Evolutionary conservation across 768 basidiomycete species (phyloP).

Genomic region (Serendipita vermifera): DNA sequence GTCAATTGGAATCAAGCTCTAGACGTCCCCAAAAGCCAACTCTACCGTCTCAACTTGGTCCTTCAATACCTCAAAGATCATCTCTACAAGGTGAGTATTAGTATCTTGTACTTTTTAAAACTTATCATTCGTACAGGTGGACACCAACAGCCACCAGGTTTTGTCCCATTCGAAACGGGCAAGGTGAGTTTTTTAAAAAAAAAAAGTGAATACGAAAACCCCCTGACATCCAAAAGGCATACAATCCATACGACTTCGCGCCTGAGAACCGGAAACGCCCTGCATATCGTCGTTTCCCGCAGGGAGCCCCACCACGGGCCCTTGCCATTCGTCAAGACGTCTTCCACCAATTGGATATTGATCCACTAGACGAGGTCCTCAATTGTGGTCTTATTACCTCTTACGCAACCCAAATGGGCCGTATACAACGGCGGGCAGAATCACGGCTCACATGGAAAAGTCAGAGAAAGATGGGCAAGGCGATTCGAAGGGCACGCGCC

Average conservation of each 20-base stretch:
- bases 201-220: neutral
- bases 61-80: no score
- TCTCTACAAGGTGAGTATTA: no score
- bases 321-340: slow-evolving; percentile 34
- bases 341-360: slow-evolving; percentile 57
- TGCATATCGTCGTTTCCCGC: neutral
- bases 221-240: neutral
- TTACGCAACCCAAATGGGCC: slow-evolving; percentile 65
- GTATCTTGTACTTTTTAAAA: no score
- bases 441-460: slow-evolving; percentile 66
- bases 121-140: no score
- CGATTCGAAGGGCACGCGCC: slow-evolving; percentile 77
- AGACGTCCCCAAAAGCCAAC: no score
- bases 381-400: slow-evolving; percentile 45
- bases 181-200: no score
- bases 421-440: slow-evolving; percentile 54
- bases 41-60: no score
- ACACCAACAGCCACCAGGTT: no score
- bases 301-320: slow-evolving; percentile 1
- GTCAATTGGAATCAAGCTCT: no score
- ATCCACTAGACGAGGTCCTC: slow-evolving; percentile 56
- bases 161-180: no score
- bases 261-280: slow-evolving; percentile 13
- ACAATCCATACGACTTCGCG: slow-evolving; percentile 11
- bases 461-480: slow-evolving; percentile 69